Conservation (phyloP, 768 basidiomycete genomes). For the Naganishia antarctica region DNA sequence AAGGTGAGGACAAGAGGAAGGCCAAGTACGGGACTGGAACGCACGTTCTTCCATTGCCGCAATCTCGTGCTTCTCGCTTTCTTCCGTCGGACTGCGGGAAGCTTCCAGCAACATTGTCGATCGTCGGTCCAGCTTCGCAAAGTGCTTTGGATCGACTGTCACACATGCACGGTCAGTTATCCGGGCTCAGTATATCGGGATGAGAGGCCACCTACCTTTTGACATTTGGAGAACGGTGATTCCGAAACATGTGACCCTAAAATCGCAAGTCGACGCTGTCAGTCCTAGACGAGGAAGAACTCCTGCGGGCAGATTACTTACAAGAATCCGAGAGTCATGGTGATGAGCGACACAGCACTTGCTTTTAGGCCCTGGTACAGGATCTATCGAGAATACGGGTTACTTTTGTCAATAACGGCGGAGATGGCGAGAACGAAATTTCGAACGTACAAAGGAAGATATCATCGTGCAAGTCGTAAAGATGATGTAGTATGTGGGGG, state of each 20-base stretch:
- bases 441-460: slow-evolving; percentile 40
- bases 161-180: too few relatives aligned
- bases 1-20: not conserved
- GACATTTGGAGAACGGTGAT: slow-evolving; percentile 83
- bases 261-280: not conserved
- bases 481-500: slow-evolving; percentile 51
- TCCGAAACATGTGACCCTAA: slow-evolving; percentile 56
- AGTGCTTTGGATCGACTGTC: slow-evolving; percentile 79
- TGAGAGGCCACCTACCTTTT: slow-evolving; percentile 32
- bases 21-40: not conserved
- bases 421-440: too few relatives aligned
- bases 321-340: slow-evolving; percentile 86
- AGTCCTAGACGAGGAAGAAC: not conserved
- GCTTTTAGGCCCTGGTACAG: slow-evolving; percentile 86
- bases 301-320: slow-evolving; percentile 58
- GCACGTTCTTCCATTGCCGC: slow-evolving; percentile 66
- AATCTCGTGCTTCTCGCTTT: slow-evolving; percentile 64
- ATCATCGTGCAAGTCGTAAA: slow-evolving; percentile 53
- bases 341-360: slow-evolving; percentile 70
- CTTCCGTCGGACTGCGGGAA: slow-evolving; percentile 66
- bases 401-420: not conserved
- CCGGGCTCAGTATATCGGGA: too few relatives aligned
- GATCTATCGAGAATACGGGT: slow-evolving; percentile 49
- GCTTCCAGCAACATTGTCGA: slow-evolving; percentile 87
- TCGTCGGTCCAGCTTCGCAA: slow-evolving; percentile 73